These are phyloP conservation scores for Blastomyces parvus DNA, from an alignment of 2,329 filamentous ascomycete species.

Conservation along the genomic window DNA sequence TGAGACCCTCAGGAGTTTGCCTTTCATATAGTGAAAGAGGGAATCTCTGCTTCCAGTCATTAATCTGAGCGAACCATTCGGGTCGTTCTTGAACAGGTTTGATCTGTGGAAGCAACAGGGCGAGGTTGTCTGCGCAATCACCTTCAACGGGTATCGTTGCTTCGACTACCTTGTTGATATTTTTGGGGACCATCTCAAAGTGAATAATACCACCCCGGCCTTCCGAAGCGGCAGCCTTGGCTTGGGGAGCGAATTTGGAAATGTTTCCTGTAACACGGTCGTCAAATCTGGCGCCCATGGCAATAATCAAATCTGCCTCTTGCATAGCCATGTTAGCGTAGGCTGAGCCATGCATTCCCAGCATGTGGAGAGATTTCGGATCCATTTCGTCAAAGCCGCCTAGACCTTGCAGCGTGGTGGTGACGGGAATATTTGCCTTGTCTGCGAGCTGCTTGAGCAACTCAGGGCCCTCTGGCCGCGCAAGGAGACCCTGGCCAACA, in stretches of 20 bases:
- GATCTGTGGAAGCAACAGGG: conserved; percentile 62
- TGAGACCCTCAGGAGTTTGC: conserved; percentile 63
- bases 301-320: conserved; percentile 90
- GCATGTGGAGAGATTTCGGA: conserved; percentile 91
- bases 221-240: conserved; percentile 74
- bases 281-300: conserved; percentile 87
- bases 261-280: conserved; percentile 83
- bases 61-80: conserved; percentile 85
- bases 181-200: conserved; percentile 98
- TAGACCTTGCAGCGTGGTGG: conserved; percentile 87
- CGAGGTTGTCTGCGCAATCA: conserved; percentile 73
- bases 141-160: conserved; percentile 93
- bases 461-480: conserved; percentile 61
- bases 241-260: conserved; percentile 77
- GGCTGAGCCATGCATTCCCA: conserved; percentile 94
- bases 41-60: conserved; percentile 83
- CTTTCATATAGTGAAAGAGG: conserved; percentile 74
- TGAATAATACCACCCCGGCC: conserved; percentile 89
- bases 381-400: conserved; percentile 90
- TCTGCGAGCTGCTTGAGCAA: conserved; percentile 79
- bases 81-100: conserved; percentile 56
- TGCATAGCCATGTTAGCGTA: conserved; percentile 99
- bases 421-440: conserved; percentile 85
- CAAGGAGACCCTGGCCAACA: conserved; percentile 81
- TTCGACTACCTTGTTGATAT: conserved; percentile 99